These are phyloP conservation scores for Croton laevigatus DNA, from an alignment of 441 rosid species.

Conservation along the genomic window DNA sequence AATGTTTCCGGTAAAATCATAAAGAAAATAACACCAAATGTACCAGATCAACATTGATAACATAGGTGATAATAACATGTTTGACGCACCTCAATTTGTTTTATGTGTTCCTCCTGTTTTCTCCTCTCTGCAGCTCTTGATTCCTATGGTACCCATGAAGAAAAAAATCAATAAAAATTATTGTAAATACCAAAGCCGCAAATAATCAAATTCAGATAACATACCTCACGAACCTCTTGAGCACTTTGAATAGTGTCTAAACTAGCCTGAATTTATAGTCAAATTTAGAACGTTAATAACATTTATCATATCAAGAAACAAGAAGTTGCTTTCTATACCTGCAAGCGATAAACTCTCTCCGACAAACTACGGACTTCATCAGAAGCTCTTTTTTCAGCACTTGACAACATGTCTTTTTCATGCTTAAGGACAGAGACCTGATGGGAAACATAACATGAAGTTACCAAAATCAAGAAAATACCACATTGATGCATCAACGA, in stretches of 20 bases:
- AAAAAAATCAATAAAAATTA: conserved; percentile 13
- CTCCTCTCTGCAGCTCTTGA: conserved; percentile 81
- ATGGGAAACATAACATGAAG: conserved; percentile 16
- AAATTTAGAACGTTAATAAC: conserved; percentile 21
- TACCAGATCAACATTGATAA: not conserved
- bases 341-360: conserved; percentile 78
- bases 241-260: conserved; percentile 85
- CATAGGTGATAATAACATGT: not conserved
- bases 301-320: conserved; percentile 10
- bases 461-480: conserved; percentile 17
- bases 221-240: conserved; percentile 91
- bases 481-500: conserved; percentile 8
- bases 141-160: conserved; percentile 46
- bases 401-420: conserved; percentile 77
- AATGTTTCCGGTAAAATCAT: not conserved
- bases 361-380: conserved; percentile 88
- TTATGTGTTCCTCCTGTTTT: conserved; percentile 75
- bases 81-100: conserved; percentile 64
- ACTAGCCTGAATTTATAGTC: conserved; percentile 57
- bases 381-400: conserved; percentile 89
- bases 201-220: conserved; percentile 9
- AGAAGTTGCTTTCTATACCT: conserved; percentile 45
- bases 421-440: conserved; percentile 75
- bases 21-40: not conserved
- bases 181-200: not conserved